These are phyloP conservation scores for Aplosporella prunicola DNA, from an alignment of 2,329 filamentous ascomycete genomes.

Conservation along the genomic window DNA sequence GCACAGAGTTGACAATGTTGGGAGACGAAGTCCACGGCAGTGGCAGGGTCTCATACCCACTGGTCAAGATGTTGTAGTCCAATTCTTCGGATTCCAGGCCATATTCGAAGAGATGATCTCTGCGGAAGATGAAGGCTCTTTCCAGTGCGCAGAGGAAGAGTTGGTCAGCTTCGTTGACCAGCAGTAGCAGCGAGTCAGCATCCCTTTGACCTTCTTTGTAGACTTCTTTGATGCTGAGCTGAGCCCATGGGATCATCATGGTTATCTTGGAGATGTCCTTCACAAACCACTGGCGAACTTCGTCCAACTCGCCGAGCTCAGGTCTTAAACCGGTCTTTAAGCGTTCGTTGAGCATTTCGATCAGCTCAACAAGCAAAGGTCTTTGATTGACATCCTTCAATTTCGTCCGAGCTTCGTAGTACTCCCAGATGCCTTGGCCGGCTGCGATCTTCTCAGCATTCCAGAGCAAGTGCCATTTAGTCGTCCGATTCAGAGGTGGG, in stretches of 20 bases:
- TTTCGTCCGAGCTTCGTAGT: conserved; percentile 60
- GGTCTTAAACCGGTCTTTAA: conserved; percentile 60
- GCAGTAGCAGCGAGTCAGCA: conserved; percentile 37
- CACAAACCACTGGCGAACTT: conserved; percentile 78
- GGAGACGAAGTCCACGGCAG: conserved; percentile 77
- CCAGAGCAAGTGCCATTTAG: conserved; percentile 74
- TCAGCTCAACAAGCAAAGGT: conserved; percentile 63
- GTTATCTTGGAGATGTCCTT: conserved; percentile 55
- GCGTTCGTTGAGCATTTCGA: conserved; percentile 66
- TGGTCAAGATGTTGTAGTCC: conserved; percentile 33
- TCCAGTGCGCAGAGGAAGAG: conserved; percentile 58
- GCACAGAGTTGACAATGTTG: conserved; percentile 32
- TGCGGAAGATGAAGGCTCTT: conserved; percentile 60
- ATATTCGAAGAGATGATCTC: conserved; percentile 59
- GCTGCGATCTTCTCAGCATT: conserved; percentile 85
- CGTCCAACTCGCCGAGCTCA: conserved; percentile 62
- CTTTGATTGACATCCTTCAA: conserved; percentile 62
- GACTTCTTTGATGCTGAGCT: conserved; percentile 63
- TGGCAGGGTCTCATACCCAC: conserved; percentile 59
- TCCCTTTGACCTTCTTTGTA: conserved; percentile 54
- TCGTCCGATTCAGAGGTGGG: conserved; percentile 52
- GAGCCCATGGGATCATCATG: conserved; percentile 69
- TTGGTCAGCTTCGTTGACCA: conserved; percentile 60
- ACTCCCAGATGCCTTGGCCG: conserved; percentile 68
- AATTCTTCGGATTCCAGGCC: conserved; percentile 61